phyloP scores from a whole-genome alignment of 2,329 filamentous ascomycete genomes.

The Clarireedia paspali region DNA sequence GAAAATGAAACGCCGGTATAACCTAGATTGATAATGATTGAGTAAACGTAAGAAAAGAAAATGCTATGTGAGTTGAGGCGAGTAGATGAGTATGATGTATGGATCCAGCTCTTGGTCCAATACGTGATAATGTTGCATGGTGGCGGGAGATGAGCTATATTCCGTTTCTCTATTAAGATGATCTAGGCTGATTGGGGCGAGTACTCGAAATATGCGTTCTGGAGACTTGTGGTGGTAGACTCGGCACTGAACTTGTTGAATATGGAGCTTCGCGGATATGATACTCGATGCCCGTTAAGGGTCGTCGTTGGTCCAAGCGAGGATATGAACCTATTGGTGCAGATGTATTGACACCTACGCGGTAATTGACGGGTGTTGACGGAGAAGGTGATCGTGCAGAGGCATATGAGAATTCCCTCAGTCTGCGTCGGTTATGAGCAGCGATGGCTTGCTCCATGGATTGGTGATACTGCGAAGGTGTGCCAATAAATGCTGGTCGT shows the following conservation, averaged over 20 bases:
- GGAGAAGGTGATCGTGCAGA: neutral
- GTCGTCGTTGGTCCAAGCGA: neutral
- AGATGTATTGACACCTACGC: neutral
- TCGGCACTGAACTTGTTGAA: neutral
- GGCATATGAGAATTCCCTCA: neutral
- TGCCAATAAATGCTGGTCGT: neutral
- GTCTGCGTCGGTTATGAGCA: neutral
- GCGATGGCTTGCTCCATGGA: neutral
- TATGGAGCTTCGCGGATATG: neutral
- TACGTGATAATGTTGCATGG: neutral
- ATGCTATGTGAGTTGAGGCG: neutral
- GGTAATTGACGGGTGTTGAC: neutral
- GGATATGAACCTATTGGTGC: neutral
- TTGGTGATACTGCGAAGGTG: neutral
- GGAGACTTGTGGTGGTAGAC: neutral
- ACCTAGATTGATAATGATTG: neutral
- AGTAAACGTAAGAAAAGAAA: neutral
- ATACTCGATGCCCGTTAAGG: neutral
- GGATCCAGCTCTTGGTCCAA: neutral
- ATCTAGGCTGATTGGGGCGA: neutral
- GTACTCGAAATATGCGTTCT: neutral
- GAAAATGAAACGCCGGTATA: neutral
- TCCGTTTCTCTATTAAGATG: neutral
- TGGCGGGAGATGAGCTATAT: neutral
- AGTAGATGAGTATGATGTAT: neutral